Conservation (phyloP, 2,329 filamentous ascomycete genomes). For the Orbilia blumenaviensis region DNA sequence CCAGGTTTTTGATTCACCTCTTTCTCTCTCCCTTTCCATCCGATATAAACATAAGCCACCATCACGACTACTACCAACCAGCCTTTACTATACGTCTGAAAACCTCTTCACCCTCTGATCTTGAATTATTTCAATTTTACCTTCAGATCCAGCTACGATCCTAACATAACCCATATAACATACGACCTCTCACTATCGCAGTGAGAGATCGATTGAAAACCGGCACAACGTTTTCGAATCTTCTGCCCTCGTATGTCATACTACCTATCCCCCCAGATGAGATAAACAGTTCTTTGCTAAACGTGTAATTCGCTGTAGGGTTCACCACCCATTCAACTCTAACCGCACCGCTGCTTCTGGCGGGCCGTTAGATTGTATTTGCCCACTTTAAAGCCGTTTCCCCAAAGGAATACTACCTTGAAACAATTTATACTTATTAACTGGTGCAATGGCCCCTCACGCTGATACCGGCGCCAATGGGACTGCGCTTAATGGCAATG, state of each 20-base stretch:
- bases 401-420: not conserved
- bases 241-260: conserved; percentile 86
- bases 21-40: conserved; percentile 1
- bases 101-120: not conserved
- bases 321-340: conserved; percentile 96
- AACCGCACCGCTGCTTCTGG: conserved; percentile 90
- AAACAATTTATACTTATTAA: not conserved
- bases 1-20: conserved; percentile 3
- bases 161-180: not conserved
- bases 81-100: not conserved
- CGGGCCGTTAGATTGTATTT: conserved; percentile 68
- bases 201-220: conserved; percentile 48
- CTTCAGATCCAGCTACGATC: not conserved
- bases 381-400: conserved; percentile 18
- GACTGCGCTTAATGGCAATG: conserved; percentile 67
- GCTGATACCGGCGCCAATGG: conserved; percentile 66
- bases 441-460: conserved; percentile 85
- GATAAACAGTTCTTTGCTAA: conserved; percentile 31
- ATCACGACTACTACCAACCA: not conserved
- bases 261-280: not conserved
- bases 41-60: not conserved
- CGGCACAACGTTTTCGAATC: conserved; percentile 98
- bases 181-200: conserved; percentile 41
- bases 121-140: not conserved
- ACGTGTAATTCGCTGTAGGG: conserved; percentile 65